Evolutionary conservation across 1,139 yeast genomes (phyloP), one percentile per base, ranked within the genome.

Genomic region (Candida sojae): DNA sequence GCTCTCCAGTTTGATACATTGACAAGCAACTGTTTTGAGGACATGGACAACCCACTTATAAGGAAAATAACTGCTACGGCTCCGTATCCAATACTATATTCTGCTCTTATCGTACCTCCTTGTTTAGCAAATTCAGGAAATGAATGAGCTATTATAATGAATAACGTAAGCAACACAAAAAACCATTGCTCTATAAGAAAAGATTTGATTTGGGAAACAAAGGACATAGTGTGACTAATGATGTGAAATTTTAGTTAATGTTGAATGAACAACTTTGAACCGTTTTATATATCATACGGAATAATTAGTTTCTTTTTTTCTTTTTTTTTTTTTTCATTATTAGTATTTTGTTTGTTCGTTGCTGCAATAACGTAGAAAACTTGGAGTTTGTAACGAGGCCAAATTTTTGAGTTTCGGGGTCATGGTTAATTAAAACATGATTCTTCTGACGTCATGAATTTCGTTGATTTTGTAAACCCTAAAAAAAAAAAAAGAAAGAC

Each of bases 51-150:
- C 0, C 97, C 97, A 44, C 91, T 84, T 32, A 88, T 80, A 42
- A 91, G 71, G 67, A 91, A 90, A 51, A 90, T 89, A 42, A 88
- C 70, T 0, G 96, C 96, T 13, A 90, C 96, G 0, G 96, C 96
- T 36, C 92, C 91, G 61, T 90, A 91, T 17, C 86, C 86, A 41
- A 91, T 87, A 39, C 88, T 70, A 60, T 88, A 89, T 62, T 90
- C 82, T 3, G 85, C 91, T 52, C 75, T 71, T 23, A 90, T 79
- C n/a, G 82, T 71, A 1, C 96, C 97, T 6, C 89, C 93, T 57
- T 83, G 86, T 52, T 89, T 79, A 4, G 96, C 96, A 65, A 89
- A 89, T 51, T 83, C 75, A 0, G 97, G 97, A 55, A 82, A 89
- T 56, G 83, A 81, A 57, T 86, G 80, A 0, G 96, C 95, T 36